A percentile compares a stretch with the other conserved stretches of the same genome.
These are phyloP conservation scores for Acacia melanoxylon DNA, from an alignment of 306 rosid species.

Conservation along the genomic window DNA sequence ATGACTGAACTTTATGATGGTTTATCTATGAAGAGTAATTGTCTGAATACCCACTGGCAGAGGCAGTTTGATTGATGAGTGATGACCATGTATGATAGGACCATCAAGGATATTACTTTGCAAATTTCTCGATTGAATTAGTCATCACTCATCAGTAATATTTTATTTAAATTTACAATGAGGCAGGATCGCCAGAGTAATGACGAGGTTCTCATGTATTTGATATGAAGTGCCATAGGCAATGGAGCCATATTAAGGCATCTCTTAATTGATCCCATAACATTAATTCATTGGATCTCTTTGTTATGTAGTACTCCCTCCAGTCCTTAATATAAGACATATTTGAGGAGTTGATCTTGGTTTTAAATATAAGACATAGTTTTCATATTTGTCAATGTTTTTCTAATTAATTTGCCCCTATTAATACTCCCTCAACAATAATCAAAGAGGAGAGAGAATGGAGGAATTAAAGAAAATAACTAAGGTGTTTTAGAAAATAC, in stretches of 20 bases:
- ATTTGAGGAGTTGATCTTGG: too few species aligned
- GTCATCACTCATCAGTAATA: neutral
- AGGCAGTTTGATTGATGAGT: neutral
- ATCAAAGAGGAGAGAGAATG: too few species aligned
- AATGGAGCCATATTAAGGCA: neutral
- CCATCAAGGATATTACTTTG: neutral
- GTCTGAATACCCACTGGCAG: neutral
- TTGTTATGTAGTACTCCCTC: neutral
- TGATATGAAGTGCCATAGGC: neutral
- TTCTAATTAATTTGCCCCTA: too few species aligned
- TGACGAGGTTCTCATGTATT: neutral
- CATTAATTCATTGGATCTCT: neutral
- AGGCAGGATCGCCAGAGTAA: neutral
- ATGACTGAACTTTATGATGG: neutral
- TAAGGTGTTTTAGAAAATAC: too few species aligned
- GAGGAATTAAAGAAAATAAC: too few species aligned
- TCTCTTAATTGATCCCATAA: neutral
- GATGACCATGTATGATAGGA: neutral
- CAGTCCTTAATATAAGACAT: too few species aligned
- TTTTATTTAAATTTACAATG: neutral
- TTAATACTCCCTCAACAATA: too few species aligned
- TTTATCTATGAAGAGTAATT: slow-evolving; percentile 9
- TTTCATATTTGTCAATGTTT: too few species aligned
- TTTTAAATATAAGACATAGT: too few species aligned
- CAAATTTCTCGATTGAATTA: neutral